Evolutionary conservation across 163 green algal species (phyloP), one percentile per base, ranked within the genome.

Genomic region (Chloromonas sp.): DNA sequence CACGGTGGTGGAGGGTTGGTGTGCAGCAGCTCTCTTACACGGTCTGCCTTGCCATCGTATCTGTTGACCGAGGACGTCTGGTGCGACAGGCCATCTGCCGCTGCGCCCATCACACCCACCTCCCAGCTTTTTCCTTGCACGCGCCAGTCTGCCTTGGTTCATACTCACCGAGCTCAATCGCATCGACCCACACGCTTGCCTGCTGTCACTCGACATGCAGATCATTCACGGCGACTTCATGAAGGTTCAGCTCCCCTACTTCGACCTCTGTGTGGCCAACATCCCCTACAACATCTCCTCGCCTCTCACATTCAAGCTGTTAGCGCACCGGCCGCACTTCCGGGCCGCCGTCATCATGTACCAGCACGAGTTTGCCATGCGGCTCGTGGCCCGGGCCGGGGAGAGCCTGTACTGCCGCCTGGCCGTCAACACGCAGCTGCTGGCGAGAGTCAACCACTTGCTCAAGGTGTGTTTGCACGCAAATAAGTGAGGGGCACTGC

Each of bases 281-380:
- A 99, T 98, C 82, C 97, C 97, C 2, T 99, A 99, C 92, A 97
- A 99, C 88, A 99, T 99, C 83, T 99, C 97, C 3, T 99, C 95
- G 0, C 97, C 97, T 8, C 93, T 99, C 84, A 98, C 95, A 8
- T 99, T 99, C 94, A 99, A 99, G 91, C 95, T 99, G 87, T 92
- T 99, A 79, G 91, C 96, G 57, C 95, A 99, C 89, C 82, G 87
- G 66, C 92, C 93, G 13, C 71, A 90, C 81, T 92, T 90, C 93
- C 90, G 96, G 0, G 94, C 95, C 0, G 97, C 97, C 3, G 92
- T 99, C 84, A 98, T 99, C 91, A 99, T 99, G 97, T 98, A 98
- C 86, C 97, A 99, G 90, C 95, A 98, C 83, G 97, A 99, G 92
- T 99, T 99, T 95, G 97, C 97, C 1, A 99, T 99, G 96, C 90